Evolutionary conservation across 2,329 filamentous ascomycete species (phyloP).

Genomic region (Emergomyces orientalis): DNA sequence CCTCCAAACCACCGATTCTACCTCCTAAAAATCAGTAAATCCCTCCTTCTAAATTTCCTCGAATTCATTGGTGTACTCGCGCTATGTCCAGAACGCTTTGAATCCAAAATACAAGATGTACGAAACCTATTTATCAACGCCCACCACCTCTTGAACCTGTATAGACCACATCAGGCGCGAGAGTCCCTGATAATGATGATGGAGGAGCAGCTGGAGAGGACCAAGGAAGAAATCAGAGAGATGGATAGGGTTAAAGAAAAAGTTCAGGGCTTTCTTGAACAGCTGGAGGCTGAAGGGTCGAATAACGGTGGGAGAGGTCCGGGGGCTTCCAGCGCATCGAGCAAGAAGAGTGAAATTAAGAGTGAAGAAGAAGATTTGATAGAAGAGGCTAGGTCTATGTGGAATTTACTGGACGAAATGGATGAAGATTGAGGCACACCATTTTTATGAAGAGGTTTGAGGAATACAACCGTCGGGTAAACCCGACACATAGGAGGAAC

Average conservation of each 20-base stretch:
- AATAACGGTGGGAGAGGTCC: background rate
- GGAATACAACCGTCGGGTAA: background rate
- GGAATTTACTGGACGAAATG: constrained; percentile 33
- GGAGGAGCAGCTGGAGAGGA: constrained; percentile 69
- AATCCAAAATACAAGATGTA: constrained; percentile 66
- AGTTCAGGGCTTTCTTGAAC: constrained; percentile 41
- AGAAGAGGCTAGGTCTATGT: constrained; percentile 29
- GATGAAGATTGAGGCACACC: constrained; percentile 12
- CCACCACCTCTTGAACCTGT: constrained; percentile 88
- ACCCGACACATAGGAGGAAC: background rate
- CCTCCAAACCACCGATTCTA: constrained; percentile 47
- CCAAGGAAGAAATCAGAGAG: constrained; percentile 65
- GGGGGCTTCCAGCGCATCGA: background rate
- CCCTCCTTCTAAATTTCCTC: constrained; percentile 77
- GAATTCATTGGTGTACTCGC: constrained; percentile 67
- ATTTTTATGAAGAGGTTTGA: background rate
- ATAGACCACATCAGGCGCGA: constrained; percentile 82
- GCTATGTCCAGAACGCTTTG: constrained; percentile 56
- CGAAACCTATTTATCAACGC: constrained; percentile 80
- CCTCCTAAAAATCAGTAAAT: constrained; percentile 71
- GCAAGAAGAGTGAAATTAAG: background rate
- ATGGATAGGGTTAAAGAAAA: constrained; percentile 64
- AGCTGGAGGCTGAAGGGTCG: constrained; percentile 26
- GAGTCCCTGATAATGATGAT: constrained; percentile 81
- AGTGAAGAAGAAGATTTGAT: constrained; percentile 16